Evolutionary conservation across 805 yeast species (phyloP), one percentile per base, ranked within the genome.

Genomic region (Ogataea nonfermentans): DNA sequence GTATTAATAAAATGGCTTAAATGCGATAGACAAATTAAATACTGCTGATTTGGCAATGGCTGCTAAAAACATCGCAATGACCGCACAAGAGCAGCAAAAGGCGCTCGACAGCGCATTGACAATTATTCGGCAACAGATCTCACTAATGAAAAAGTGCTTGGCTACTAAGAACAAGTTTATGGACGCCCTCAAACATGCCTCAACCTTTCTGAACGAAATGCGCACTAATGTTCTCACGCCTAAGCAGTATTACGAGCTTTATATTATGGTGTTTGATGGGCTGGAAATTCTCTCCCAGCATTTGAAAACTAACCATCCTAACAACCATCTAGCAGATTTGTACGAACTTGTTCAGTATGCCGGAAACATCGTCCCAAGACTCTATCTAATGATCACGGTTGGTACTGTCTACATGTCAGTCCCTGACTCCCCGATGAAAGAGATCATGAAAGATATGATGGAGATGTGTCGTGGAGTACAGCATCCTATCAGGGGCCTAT

Each of bases 381-480:
- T 93, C 40, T 93, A 93, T 59, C 70, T 93, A 64, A 88, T 93
- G 97, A 84, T 93, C 29, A 91, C 95, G 2, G 91, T 93, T 11
- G 99, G 99, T 7, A 79, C 95, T 1, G 88, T 87, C 3, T 89
- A 84, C 65, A 79, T 91, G 82, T 68, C 84, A 6, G 71, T 81
- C 8, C 74, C 81, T 1, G 87, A 80, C 40, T 81, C 95, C 0
- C 95, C 97, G 0, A 73, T 78, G 24, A 77, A 77, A 54, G 98
- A 89, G 48, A 83, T 93, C 36, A 76, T 91, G 79, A 86, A 84
- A 61, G 99, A 93, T 59, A 84, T 93, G 95, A 82, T 91, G 54
- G 99, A 93, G 62, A 93, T 93, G 99, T 83, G 95, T 49, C 76
- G 95, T 28, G 99, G 97, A 11, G 95, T 91, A 2, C 99, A 93